Base-by-base conservation (phyloP, 192 early-diverging fungal genomes). In the Umbelopsis vinacea region DNA sequence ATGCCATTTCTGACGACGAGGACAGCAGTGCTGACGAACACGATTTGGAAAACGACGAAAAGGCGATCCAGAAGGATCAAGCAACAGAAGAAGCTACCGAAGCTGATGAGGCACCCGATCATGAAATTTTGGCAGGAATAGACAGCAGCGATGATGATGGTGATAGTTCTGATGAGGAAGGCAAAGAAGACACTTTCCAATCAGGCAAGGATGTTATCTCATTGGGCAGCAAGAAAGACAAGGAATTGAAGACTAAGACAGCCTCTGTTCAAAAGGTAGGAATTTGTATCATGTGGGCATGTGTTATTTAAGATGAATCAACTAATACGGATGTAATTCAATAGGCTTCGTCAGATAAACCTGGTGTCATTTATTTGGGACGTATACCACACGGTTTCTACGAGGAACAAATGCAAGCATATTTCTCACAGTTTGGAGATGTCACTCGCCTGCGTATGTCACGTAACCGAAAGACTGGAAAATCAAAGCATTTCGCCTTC, bases 341-440 rank as follows among this genome's bases (percentile, higher is more conserved):
- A 8, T 60, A 50, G 35, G 29, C 40, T 19, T 21, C 53, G 67
- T 23, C 72, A 67, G 74, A 73, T 33, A 68, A 80, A 72, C 54
- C 81, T 87, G 95, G 95, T 46, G 92, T 94, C 11, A 77, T 97
- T 17, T 98, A 95, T 79, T 78, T 99, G 66, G 93, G 94, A 57
- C 91, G 93, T 47, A 92, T 99, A 63, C 97, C 97, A 6, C 94
- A 97, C 69, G 95, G 95, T 19, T 99, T 99, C 81, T 95, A 96
- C 81, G 97, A 99, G 78, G 81, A 91, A 33, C 89, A 96, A 76
- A 97, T 99, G 94, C 68, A 79, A 60, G 81, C 79, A 7, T 99
- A 99, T 80, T 99, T 99, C 84, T 78, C 84, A 37, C 97, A 99
- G 76, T 99, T 99, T 81, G 97, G 97, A 47, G 83, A 87, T 0